Conservation (phyloP, 148 eudicot genomes). For the Persicaria tinctoria region DNA sequence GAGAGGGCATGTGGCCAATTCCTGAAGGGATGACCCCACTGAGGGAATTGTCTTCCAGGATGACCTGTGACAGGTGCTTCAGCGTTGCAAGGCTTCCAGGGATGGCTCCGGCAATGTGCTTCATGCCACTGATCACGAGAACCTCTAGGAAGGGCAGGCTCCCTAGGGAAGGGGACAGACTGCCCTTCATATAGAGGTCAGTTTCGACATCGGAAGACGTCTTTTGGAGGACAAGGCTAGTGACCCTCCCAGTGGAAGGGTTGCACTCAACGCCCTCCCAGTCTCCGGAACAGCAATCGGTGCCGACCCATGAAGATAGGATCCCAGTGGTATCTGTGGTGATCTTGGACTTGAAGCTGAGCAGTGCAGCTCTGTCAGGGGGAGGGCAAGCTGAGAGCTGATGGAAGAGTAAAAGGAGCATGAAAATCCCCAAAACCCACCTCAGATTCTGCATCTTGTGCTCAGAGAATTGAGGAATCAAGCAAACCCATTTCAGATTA, state of each 20-base stretch:
- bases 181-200: constrained; percentile 60
- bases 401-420: constrained; percentile 28
- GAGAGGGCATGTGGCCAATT: constrained; percentile 39
- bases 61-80: constrained; percentile 49
- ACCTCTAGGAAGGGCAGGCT: constrained; percentile 46
- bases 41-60: constrained; percentile 65
- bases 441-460: constrained; percentile 40
- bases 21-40: constrained; percentile 51
- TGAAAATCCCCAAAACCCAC: constrained; percentile 36
- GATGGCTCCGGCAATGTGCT: constrained; percentile 44
- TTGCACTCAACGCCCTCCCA: constrained; percentile 85
- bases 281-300: constrained; percentile 64
- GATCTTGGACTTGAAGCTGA: constrained; percentile 58
- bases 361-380: constrained; percentile 60
- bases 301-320: constrained; percentile 61
- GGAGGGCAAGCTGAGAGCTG: constrained; percentile 28
- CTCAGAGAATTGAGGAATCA: too few species aligned
- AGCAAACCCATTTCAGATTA: constrained; percentile 36
- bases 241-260: constrained; percentile 50
- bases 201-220: constrained; percentile 19
- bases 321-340: constrained; percentile 53
- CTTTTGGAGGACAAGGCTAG: constrained; percentile 40
- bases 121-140: constrained; percentile 73
- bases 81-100: constrained; percentile 48
- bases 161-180: constrained; percentile 64